Evolutionary conservation across 2,329 filamentous ascomycete species (phyloP), one percentile per base, ranked within the genome.

Genomic region (Aspergillus texensis): DNA sequence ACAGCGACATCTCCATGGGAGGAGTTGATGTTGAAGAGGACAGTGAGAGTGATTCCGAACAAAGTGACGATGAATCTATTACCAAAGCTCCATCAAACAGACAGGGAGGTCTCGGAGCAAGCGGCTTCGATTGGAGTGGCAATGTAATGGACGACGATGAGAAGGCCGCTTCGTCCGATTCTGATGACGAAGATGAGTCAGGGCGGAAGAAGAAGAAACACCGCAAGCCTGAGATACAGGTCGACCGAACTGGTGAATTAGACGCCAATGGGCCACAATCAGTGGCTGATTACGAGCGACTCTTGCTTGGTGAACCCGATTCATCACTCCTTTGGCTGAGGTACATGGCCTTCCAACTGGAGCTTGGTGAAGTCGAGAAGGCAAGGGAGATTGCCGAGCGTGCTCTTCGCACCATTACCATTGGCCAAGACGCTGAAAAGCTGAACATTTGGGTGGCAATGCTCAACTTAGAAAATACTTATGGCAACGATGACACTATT

Each of bases 311-410:
- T 61, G 91, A 96, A 75, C 93, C 95, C 2, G 93, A 98, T 80
- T 94, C 92, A n/a, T 96, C 94, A 0, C 84, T 90, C 65, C 86
- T 98, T 32, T 99, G 95, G 95, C 92, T 97, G 60, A 88, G 92
- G 68, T 99, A 99, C 81, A 98, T 99, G 93, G 93, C 94, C n/a
- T 96, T 96, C 85, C 93, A 98, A 79, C 89, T 97, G 78, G 91
- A 96, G 75, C 87, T 96, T 58, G 92, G 92, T 74, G 95, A 99
- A 79, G 84, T 96, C 24, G 88, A 90, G 65, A 95, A 93, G 79
- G 94, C 95, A 14, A 89, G 94, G 56, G 91, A 94, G 68, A 90
- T 97, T 63, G 94, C 93, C 2, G 91, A 97, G 79, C 91, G 95
- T 65, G 95, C 95, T 21, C 86, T 98, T 67, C 89, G 90, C 74